Percentiles rank a stretch among this genome's conserved stretches.
phyloP scores from a whole-genome alignment of 768 basidiomycete genomes.

The Tricholoma terreum region DNA sequence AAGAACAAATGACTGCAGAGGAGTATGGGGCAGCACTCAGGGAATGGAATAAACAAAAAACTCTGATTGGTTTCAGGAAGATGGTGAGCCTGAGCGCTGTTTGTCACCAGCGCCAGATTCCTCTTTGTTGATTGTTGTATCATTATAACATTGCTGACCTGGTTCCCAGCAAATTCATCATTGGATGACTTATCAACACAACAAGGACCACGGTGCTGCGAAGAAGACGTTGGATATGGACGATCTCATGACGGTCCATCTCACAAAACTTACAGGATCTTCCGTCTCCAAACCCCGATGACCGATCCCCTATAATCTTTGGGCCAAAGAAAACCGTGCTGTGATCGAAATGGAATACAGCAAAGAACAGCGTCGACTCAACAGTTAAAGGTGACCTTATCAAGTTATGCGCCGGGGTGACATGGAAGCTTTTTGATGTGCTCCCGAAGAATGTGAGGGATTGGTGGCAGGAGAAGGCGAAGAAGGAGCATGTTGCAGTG shows the following conservation, averaged over 20 bases:
- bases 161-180: conserved; percentile 15
- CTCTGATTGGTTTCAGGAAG: not conserved
- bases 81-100: not conserved
- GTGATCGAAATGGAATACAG: not conserved
- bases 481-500: not conserved
- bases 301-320: not conserved
- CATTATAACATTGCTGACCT: not conserved
- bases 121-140: not conserved
- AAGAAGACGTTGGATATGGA: conserved; percentile 1
- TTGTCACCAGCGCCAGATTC: not conserved
- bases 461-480: not conserved
- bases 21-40: not conserved
- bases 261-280: not conserved
- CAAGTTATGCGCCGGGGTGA: not conserved
- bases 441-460: not conserved
- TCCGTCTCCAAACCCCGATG: not conserved
- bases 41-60: not conserved
- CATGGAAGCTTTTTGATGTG: not conserved
- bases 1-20: not conserved
- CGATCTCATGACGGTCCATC: not conserved
- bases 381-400: not conserved
- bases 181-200: conserved; percentile 15
- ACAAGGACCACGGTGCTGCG: conserved; percentile 6
- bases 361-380: not conserved
- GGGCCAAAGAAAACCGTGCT: not conserved